Conservation (phyloP, 1,139 yeast species). For the Taphrina wiesneri region DNA sequence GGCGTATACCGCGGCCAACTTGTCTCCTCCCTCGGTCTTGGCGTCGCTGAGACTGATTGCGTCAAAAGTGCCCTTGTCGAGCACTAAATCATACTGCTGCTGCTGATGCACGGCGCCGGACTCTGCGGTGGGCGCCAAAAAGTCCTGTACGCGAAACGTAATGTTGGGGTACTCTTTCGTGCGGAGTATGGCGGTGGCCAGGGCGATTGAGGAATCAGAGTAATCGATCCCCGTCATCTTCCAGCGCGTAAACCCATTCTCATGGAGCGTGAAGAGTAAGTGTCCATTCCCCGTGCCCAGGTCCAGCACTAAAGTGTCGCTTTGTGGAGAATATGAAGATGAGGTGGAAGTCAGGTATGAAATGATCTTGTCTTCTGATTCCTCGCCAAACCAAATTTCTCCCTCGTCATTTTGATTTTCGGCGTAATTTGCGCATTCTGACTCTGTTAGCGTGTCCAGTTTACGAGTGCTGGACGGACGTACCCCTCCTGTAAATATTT, state of each 20-base stretch:
- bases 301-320: constrained; percentile 55
- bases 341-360: constrained; percentile 54
- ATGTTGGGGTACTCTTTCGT: constrained; percentile 47
- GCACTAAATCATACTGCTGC: constrained; percentile 62
- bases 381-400: constrained; percentile 93
- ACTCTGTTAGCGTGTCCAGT: neutral
- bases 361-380: constrained; percentile 81
- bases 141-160: constrained; percentile 49
- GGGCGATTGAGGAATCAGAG: constrained; percentile 71
- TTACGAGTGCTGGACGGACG: constrained; percentile 42
- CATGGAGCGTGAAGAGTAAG: constrained; percentile 70
- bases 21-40: constrained; percentile 42
- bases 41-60: constrained; percentile 76
- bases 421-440: constrained; percentile 5
- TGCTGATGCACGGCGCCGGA: neutral
- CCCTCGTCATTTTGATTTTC: constrained; percentile 66
- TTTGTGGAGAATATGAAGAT: neutral
- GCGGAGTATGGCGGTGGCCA: constrained; percentile 62
- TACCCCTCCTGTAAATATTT: constrained; percentile 73
- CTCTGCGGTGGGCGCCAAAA: constrained; percentile 40
- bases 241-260: constrained; percentile 53
- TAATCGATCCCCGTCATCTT: constrained; percentile 77
- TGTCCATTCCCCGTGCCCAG: constrained; percentile 97
- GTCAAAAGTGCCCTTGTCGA: constrained; percentile 94
- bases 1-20: constrained; percentile 60